Evolutionary conservation across 176 grass and related monocot species (phyloP), one percentile per base, ranked within the genome.

Genomic region (Themeda triandra): DNA sequence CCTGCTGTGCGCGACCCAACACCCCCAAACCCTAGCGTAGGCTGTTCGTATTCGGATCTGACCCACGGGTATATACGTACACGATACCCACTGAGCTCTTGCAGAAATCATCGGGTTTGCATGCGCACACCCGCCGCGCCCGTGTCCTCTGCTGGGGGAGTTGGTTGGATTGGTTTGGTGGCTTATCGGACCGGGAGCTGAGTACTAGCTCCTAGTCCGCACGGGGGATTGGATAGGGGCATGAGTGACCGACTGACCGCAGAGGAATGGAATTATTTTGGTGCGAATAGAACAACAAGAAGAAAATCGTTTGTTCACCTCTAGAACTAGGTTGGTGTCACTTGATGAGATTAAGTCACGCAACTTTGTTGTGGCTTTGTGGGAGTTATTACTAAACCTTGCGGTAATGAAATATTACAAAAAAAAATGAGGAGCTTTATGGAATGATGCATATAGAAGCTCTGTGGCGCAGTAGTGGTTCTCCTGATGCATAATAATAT

Each of bases 21-120:
- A 45, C 24, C 69, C 69, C 39, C n/a, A 45, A 72, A 45, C 69
- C 69, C 69, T 72, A 45, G 69, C 7, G 42, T 14, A 63, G 27
- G 39, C 13, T 72, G 27, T 72, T 45, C 27, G 12, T 71, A 27
- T 72, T 72, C 69, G 69, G 69, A 72, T 72, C 69, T 72, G 69
- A 28, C 39, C 39, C 12, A 27, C 37, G 44, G 25, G 12, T 27
- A 71, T 27, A 6, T 71, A 41, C 37, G 24, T 25, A 41, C 40
- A 27, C 41, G 23, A 17, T 72, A 45, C 23, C n/a, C 44, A 44
- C n/a, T 28, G 69, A 71, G 23, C 41, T 72, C 25, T 17, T 72
- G 69, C 39, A 17, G 28, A 72, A 28, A 14, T 10, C 15, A 24
- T 24, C 54, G 21, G 54, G 54, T 59, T 2, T 59, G 1, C 23